Percentiles rank a stretch among this genome's conserved stretches.
phyloP scores from a whole-genome alignment of 805 yeast species.

The Yarrowia sp. region DNA sequence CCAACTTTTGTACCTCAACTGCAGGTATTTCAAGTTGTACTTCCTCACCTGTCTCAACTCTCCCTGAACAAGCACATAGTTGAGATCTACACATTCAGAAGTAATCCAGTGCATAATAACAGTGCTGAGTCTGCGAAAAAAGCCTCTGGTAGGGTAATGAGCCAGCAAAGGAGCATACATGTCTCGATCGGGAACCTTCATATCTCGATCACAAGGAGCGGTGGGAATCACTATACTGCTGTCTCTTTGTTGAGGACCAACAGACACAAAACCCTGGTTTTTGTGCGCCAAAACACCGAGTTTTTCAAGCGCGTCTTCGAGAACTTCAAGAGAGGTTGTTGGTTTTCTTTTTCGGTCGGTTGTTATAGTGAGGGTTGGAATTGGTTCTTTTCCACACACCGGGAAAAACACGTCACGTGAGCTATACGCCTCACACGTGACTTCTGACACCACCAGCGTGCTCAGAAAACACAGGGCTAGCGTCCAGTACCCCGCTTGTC shows the following conservation, averaged over 20 bases:
- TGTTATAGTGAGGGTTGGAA: neutral
- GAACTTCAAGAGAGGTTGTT: neutral
- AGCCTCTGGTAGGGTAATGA: constrained; percentile 5
- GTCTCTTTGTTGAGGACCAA: neutral
- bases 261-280: neutral
- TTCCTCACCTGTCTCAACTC: too few relatives aligned
- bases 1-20: neutral
- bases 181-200: constrained; percentile 8
- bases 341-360: neutral
- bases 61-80: too few relatives aligned
- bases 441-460: neutral
- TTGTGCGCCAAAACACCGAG: constrained; percentile 1
- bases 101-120: neutral
- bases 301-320: constrained; percentile 11
- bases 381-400: neutral
- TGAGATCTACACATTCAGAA: neutral
- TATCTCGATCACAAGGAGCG: constrained; percentile 3
- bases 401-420: neutral
- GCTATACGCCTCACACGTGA: neutral
- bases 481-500: neutral
- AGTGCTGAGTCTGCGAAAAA: neutral
- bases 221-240: neutral
- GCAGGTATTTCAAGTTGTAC: too few relatives aligned
- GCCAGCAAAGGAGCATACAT: constrained; percentile 28
- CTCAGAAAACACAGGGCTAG: neutral